These are phyloP conservation scores for Hibiscus trionum DNA, from an alignment of 345 rosid genomes.

Conservation along the genomic window DNA sequence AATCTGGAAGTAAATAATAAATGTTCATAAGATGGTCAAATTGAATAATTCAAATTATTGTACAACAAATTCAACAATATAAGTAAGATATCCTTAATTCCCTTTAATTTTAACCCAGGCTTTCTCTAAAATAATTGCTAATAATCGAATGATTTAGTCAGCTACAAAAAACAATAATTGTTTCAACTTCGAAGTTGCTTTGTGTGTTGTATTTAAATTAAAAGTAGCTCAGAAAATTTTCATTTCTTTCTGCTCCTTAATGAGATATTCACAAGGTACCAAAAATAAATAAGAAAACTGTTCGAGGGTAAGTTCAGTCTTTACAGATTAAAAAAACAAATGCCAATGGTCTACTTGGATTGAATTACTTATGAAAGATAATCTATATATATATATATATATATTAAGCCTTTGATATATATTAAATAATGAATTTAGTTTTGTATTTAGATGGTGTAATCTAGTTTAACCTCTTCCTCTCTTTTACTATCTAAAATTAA, in stretches of 20 bases:
- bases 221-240: neutral
- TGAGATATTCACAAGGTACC: neutral
- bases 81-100: neutral
- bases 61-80: neutral
- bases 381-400: too few species aligned
- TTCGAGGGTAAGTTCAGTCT: too few species aligned
- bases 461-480: neutral
- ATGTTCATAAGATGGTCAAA: neutral
- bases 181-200: neutral
- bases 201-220: neutral
- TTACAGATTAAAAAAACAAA: too few species aligned
- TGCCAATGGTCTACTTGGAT: too few species aligned
- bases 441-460: neutral
- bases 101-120: neutral
- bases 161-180: neutral
- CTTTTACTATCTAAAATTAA: neutral
- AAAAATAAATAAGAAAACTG: too few species aligned
- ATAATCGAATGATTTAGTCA: neutral
- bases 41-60: neutral
- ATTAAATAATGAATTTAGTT: too few species aligned
- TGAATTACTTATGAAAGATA: too few species aligned
- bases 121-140: neutral
- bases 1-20: neutral
- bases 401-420: too few species aligned
- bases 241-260: neutral